Evolutionary conservation across 306 rosid species (phyloP), one percentile per base, ranked within the genome.

Genomic region (Lathyrus tuberosus): DNA sequence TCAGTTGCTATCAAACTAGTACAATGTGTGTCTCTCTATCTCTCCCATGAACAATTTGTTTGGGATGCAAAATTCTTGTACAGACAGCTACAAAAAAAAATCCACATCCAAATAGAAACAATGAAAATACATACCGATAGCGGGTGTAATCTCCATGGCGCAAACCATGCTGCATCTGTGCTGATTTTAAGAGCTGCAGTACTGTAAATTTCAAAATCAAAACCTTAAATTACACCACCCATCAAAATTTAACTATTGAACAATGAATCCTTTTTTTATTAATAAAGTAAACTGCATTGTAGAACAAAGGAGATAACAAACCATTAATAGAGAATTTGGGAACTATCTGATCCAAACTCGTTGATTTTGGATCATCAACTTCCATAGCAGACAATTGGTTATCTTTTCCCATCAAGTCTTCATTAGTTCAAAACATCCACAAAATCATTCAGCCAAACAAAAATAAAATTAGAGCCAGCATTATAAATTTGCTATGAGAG

Each of bases 141-240:
- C 96, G 98, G 72, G 97, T 84, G 79, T 94, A 94, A 76, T 90
- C 97, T 17, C 97, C 94, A 4, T 88, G 96, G 18, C 98, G 88
- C 84, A 94, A 77, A 9, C 98, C 98, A 44, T 94, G 98, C 75
- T 90, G 98, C 98, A 90, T 87, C 81, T 90, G 98, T 33, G 97
- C 96, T 15, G 96, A 88, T 83, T 94, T 94, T 79, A 94, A 76
- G 68, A 94, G 95, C 89, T 88, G 98, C 86, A 94, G 62, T 18
- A 93, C 98, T 93, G 84, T 49, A 35, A 47, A 48, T 0, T 44
- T 17, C 10, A 13, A 57, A 18, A 60, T 14, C 13, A 14, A 56
- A 53, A 37, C 11, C 53, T 15, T 17, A 67, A 58, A 51, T 38
- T 10, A 52, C 18, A 44, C 37, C 16, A 13, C 41, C 56, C 56